phyloP scores from a whole-genome alignment of 371 early-diverging fungal genomes.

The Apophysomyces elegans region DNA sequence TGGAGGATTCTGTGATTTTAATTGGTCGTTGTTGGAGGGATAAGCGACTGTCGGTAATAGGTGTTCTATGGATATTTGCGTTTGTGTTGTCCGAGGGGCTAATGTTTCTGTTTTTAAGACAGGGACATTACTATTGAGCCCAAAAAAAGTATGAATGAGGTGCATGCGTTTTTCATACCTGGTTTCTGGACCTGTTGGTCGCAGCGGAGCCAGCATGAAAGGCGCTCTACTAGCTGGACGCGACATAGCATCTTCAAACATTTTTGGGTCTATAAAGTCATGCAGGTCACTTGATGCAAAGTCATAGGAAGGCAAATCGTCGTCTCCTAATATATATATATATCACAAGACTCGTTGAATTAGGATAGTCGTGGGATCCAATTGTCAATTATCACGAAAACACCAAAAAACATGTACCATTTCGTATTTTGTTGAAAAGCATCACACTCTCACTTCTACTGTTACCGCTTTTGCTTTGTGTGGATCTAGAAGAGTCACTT shows the following conservation, averaged over 20 bases:
- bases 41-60: no score
- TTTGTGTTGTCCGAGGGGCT: no score
- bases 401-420: slow-evolving; percentile 15
- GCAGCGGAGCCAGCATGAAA: neutral
- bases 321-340: slow-evolving; percentile 21
- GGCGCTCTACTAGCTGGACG: slow-evolving; percentile 26
- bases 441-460: slow-evolving; percentile 29
- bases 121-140: no score
- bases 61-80: no score
- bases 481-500: slow-evolving; percentile 15
- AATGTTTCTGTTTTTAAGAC: no score
- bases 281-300: slow-evolving; percentile 21
- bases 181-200: neutral
- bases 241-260: slow-evolving; percentile 23
- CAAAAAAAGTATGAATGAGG: no score
- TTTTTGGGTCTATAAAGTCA: slow-evolving; percentile 23
- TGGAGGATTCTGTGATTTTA: no score
- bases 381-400: neutral
- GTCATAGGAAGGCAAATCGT: slow-evolving; percentile 18
- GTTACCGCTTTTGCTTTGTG: slow-evolving; percentile 1
- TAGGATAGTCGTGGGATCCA: slow-evolving; percentile 5
- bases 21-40: no score
- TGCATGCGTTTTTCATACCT: neutral
- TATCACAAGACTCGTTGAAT: neutral
- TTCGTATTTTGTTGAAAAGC: slow-evolving; percentile 25